These are phyloP conservation scores for Monosporascus sp. DNA, from an alignment of 2,329 filamentous ascomycete genomes.

Conservation along the genomic window DNA sequence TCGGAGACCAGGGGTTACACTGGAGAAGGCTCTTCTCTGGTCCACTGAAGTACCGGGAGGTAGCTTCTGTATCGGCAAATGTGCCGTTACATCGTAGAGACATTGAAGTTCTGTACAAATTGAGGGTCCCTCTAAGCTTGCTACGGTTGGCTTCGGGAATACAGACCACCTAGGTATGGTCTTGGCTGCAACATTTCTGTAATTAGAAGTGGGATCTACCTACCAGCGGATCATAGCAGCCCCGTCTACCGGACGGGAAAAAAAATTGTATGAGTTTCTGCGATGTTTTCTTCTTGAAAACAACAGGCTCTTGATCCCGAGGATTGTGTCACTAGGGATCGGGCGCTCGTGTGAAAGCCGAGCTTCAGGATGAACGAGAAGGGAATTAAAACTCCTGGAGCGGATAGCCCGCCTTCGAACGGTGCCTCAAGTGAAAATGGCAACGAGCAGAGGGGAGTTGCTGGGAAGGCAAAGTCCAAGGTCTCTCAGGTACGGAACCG, in stretches of 20 bases:
- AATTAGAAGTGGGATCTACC: too few species aligned
- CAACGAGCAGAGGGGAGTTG: not conserved
- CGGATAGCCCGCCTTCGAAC: not conserved
- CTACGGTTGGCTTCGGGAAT: too few species aligned
- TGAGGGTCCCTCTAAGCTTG: not conserved
- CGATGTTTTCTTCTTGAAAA: not conserved
- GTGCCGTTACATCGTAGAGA: not conserved
- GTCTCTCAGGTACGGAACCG: not conserved
- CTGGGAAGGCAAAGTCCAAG: not conserved
- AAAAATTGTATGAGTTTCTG: not conserved
- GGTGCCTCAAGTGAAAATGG: not conserved
- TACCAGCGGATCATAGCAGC: not conserved
- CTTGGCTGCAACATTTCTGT: not conserved
- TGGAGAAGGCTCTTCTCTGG: too few species aligned
- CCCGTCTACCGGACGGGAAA: not conserved
- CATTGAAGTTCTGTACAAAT: not conserved
- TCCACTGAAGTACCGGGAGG: not conserved
- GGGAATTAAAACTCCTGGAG: not conserved
- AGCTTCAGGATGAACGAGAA: not conserved
- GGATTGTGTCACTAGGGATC: not conserved
- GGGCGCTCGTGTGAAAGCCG: not conserved
- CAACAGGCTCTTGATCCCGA: not conserved
- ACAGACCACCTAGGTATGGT: not conserved
- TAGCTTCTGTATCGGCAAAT: not conserved
- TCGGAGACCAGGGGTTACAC: not conserved